Conservation (phyloP, 2,329 filamentous ascomycete genomes). For the Hypomyces perniciosus region DNA sequence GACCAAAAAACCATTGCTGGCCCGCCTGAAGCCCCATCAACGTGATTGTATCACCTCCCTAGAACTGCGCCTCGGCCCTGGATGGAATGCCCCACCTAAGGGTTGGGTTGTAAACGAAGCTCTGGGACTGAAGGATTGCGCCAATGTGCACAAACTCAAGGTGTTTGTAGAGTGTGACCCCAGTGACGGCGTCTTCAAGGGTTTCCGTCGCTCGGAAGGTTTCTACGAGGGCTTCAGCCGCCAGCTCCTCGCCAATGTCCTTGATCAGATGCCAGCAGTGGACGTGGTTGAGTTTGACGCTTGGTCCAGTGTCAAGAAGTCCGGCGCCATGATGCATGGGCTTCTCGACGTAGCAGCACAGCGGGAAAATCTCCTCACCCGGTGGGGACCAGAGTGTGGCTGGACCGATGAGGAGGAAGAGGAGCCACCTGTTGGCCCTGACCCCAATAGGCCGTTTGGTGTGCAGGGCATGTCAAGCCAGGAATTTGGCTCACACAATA, state of each 20-base stretch:
- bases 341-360: constrained; percentile 48
- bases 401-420: constrained; percentile 52
- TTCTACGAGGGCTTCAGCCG: constrained; percentile 66
- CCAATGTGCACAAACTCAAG: constrained; percentile 51
- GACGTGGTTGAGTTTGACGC: constrained; percentile 63
- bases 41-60: constrained; percentile 56
- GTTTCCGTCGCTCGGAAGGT: constrained; percentile 58
- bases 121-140: constrained; percentile 58
- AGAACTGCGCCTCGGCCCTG: constrained; percentile 66
- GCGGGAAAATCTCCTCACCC: constrained; percentile 43
- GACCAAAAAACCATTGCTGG: constrained; percentile 64
- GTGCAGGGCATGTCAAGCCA: constrained; percentile 11
- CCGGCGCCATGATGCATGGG: constrained; percentile 57
- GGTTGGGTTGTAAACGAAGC: constrained; percentile 63
- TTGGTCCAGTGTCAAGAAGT: constrained; percentile 58
- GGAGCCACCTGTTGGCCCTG: background rate
- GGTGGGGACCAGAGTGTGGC: constrained; percentile 61
- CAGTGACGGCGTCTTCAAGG: constrained; percentile 59
- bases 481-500: constrained; percentile 13
- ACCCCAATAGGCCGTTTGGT: constrained; percentile 4
- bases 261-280: constrained; percentile 52
- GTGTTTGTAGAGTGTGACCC: constrained; percentile 71
- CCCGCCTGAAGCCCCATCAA: constrained; percentile 56
- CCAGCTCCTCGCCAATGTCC: constrained; percentile 49
- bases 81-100: constrained; percentile 63